A percentile compares a stretch with the other conserved stretches of the same genome.
These are phyloP conservation scores for Wickerhamiella slavikovae DNA, from an alignment of 805 yeast genomes.

Conservation along the genomic window DNA sequence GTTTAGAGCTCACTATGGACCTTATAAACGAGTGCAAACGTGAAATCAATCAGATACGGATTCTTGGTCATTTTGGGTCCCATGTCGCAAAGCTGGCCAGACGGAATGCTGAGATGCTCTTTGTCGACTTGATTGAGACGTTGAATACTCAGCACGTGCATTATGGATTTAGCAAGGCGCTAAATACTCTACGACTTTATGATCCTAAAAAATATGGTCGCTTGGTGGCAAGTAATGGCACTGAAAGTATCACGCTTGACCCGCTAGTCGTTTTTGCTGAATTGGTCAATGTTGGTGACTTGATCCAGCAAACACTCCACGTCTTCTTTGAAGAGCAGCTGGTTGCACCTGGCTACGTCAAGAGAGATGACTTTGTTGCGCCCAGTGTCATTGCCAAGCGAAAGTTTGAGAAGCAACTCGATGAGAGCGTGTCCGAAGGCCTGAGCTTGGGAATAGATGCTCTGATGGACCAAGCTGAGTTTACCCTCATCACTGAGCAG, in stretches of 20 bases:
- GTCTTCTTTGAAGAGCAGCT: conserved; percentile 81
- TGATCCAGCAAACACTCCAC: conserved; percentile 79
- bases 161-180: conserved; percentile 69
- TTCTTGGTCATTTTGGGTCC: conserved; percentile 21
- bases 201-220: conserved; percentile 30
- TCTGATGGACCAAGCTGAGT: conserved; percentile 60
- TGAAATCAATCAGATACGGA: conserved; percentile 37
- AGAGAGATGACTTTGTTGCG: conserved; percentile 59
- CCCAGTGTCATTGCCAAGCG: conserved; percentile 64
- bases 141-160: conserved; percentile 59
- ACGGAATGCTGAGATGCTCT: conserved; percentile 37
- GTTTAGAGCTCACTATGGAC: conserved; percentile 58
- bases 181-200: conserved; percentile 45
- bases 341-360: conserved; percentile 31
- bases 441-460: conserved; percentile 82
- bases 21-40: conserved; percentile 48
- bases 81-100: no score
- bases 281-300: conserved; percentile 77
- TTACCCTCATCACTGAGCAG: conserved; percentile 32
- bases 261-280: conserved; percentile 79
- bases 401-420: conserved; percentile 59
- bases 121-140: conserved; percentile 39
- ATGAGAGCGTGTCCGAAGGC: conserved; percentile 82
- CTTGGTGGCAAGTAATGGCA: conserved; percentile 7
- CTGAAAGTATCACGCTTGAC: conserved; percentile 28